Evolutionary conservation across 306 rosid species (phyloP).

Genomic region (Dalbergia cultrata): DNA sequence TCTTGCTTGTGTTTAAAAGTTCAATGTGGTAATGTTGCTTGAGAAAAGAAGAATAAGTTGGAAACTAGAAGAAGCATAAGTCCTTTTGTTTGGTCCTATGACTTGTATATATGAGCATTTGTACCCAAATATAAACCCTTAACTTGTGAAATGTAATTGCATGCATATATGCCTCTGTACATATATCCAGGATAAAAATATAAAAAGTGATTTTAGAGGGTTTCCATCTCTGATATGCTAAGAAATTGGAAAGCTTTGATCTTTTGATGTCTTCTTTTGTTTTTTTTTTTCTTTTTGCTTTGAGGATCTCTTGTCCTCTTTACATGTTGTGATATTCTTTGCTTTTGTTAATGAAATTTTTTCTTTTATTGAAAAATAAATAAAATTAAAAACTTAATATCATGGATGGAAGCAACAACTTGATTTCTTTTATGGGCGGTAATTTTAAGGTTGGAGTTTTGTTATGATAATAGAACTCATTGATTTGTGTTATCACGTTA

Average conservation of each 20-base stretch:
- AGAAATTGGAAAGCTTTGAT: too few relatives aligned
- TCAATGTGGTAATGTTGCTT: neutral
- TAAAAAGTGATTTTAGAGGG: neutral
- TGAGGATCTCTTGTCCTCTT: too few relatives aligned
- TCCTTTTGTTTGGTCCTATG: neutral
- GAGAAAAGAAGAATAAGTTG: slow-evolving; percentile 11
- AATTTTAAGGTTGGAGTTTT: neutral
- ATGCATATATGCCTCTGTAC: neutral
- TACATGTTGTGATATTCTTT: too few relatives aligned
- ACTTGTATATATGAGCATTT: neutral
- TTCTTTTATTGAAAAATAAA: too few relatives aligned
- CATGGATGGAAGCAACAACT: neutral
- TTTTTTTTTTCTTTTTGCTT: too few relatives aligned
- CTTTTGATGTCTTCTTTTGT: too few relatives aligned
- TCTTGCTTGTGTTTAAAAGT: neutral
- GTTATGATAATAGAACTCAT: neutral
- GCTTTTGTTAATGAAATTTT: too few relatives aligned
- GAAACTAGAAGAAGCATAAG: neutral
- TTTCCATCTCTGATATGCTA: too few relatives aligned
- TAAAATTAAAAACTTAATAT: neutral
- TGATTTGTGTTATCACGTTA: neutral
- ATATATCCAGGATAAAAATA: neutral
- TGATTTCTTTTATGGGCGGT: neutral
- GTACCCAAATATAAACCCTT: neutral
- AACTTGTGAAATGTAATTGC: neutral